phyloP scores from a whole-genome alignment of 2,329 filamentous ascomycete species.

The Mariannaea sp. region DNA sequence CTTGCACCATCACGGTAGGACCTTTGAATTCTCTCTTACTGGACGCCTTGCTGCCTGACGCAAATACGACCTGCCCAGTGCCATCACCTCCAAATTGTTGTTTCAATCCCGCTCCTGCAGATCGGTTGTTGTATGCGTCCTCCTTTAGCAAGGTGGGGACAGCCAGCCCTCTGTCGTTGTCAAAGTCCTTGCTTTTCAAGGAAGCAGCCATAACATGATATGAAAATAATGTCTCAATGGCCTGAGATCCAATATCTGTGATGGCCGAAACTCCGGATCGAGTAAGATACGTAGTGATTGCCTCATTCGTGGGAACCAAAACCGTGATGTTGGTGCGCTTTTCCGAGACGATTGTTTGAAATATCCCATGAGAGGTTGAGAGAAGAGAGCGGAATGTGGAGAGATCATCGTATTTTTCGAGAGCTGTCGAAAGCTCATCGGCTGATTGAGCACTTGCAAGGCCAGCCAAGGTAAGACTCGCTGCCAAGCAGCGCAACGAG shows the following conservation, averaged over 20 bases:
- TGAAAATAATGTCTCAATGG: conserved; percentile 24
- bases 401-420: conserved; percentile 19
- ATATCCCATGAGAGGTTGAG: not conserved
- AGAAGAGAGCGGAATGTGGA: conserved; percentile 26
- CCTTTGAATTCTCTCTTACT: conserved; percentile 3
- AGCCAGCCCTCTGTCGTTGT: conserved; percentile 5
- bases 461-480: conserved; percentile 4
- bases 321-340: conserved; percentile 25
- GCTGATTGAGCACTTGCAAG: conserved; percentile 16
- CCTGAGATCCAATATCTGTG: conserved; percentile 4
- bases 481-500: not conserved
- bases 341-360: conserved; percentile 8
- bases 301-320: conserved; percentile 27
- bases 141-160: conserved; percentile 23
- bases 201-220: conserved; percentile 26
- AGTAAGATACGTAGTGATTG: conserved; percentile 24
- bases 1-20: conserved; percentile 16
- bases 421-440: conserved; percentile 16
- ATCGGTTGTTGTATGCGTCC: conserved; percentile 28
- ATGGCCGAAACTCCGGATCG: conserved; percentile 9
- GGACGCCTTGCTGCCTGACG: not conserved
- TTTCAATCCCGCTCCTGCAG: conserved; percentile 15
- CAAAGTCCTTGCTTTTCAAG: conserved; percentile 16
- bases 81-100: conserved; percentile 20
- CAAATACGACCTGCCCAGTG: conserved; percentile 28